Evolutionary conservation across 805 yeast species (phyloP).

Genomic region (Maudiozyma bulderi): DNA sequence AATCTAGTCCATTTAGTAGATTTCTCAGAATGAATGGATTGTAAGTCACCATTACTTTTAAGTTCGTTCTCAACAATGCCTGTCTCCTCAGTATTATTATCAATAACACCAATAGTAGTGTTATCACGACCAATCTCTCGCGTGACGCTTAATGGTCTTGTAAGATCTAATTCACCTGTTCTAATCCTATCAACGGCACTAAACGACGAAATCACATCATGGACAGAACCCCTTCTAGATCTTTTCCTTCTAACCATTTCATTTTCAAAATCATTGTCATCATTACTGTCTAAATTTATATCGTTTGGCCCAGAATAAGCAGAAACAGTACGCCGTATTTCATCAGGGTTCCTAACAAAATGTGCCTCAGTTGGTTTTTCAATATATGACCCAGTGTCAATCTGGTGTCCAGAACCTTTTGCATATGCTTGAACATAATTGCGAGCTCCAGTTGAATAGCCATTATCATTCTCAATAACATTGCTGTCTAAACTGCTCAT

Average conservation of each 20-base stretch:
- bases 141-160: slow-evolving; percentile 23
- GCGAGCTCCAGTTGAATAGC: background rate
- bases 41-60: slow-evolving; percentile 4
- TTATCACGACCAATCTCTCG: slow-evolving; percentile 23
- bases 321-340: background rate
- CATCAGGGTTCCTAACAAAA: background rate
- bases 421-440: background rate
- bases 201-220: slow-evolving; percentile 33
- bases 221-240: slow-evolving; percentile 2
- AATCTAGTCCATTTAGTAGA: slow-evolving; percentile 2
- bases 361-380: slow-evolving; percentile 1
- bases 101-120: slow-evolving; percentile 6
- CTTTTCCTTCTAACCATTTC: background rate
- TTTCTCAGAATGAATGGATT: slow-evolving; percentile 5
- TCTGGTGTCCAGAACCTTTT: background rate
- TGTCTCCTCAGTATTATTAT: background rate
- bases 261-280: background rate
- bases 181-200: slow-evolving; percentile 23
- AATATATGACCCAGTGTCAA: background rate
- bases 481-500: slow-evolving; percentile 1
- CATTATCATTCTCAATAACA: background rate
- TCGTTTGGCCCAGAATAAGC: background rate
- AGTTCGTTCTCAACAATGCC: slow-evolving; percentile 1
- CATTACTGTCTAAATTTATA: background rate
- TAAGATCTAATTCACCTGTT: slow-evolving; percentile 25